Conservation (phyloP, 495 filamentous ascomycete genomes). For the Daldinia loculata region DNA sequence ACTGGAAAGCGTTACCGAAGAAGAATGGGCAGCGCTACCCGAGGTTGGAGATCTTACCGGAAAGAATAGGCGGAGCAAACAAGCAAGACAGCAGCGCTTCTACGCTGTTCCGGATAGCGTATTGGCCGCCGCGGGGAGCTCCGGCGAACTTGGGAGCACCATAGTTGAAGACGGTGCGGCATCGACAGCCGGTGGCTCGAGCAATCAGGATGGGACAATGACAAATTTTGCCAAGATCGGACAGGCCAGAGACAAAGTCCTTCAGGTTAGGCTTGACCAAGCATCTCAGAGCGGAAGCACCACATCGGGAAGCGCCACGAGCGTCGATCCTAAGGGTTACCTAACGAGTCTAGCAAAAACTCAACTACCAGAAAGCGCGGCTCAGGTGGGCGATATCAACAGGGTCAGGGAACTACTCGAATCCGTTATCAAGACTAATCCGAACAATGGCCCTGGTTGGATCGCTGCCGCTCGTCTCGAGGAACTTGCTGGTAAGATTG, state of each 20-base stretch:
- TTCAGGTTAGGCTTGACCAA: constrained; percentile 90
- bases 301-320: constrained; percentile 85
- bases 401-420: constrained; percentile 92
- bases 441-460: constrained; percentile 94
- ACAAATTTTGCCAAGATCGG: constrained; percentile 99
- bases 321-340: constrained; percentile 94
- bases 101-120: constrained; percentile 99
- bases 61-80: constrained; percentile 84
- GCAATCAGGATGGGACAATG: constrained; percentile 78
- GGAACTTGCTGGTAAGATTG: constrained; percentile 88
- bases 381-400: constrained; percentile 93
- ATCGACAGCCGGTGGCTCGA: constrained; percentile 58
- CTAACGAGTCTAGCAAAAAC: constrained; percentile 86
- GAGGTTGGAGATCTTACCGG: constrained; percentile 97
- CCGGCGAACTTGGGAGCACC: constrained; percentile 82
- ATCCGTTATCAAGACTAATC: constrained; percentile 95
- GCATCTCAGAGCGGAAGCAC: constrained; percentile 74
- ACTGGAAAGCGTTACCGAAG: constrained; percentile 86
- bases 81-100: constrained; percentile 83
- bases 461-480: constrained; percentile 94
- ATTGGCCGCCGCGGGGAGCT: constrained; percentile 82
- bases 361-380: constrained; percentile 77
- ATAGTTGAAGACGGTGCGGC: constrained; percentile 78
- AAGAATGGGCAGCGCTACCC: constrained; percentile 95
- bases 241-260: constrained; percentile 90